Percentiles rank a stretch among this genome's conserved stretches.
Conservation (phyloP, 2,329 filamentous ascomycete genomes). For the Chrysoporthe puriensis region DNA sequence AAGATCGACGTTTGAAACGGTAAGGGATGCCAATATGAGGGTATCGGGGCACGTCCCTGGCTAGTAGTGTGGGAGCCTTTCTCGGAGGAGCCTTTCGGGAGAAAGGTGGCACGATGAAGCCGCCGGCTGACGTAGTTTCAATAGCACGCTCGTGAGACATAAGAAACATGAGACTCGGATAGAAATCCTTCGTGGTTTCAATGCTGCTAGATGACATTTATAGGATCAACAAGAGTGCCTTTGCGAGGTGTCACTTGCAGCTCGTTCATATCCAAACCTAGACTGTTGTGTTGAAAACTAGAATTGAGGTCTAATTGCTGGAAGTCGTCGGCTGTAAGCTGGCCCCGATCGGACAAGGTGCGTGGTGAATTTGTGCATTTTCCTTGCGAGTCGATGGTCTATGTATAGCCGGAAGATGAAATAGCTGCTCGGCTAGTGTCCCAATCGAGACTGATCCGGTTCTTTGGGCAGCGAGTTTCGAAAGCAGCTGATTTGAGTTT, state of each 20-base stretch:
- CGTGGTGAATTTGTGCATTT: background rate
- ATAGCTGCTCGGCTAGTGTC: background rate
- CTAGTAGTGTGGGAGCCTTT: background rate
- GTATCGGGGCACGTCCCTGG: conserved; percentile 22
- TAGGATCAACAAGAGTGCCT: background rate
- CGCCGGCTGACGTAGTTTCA: background rate
- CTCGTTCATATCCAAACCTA: background rate
- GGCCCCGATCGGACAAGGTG: background rate
- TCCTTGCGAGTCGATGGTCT: background rate
- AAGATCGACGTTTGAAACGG: conserved; percentile 9
- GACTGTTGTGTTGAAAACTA: background rate
- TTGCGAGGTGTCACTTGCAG: conserved; percentile 5
- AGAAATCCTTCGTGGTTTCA: background rate
- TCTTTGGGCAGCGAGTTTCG: background rate
- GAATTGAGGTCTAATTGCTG: background rate
- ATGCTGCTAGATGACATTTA: background rate
- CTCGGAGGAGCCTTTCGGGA: conserved; percentile 19
- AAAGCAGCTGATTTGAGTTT: conserved; percentile 2
- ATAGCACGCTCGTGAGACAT: conserved; percentile 15
- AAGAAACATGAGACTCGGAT: background rate
- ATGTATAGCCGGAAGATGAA: background rate
- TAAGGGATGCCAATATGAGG: background rate
- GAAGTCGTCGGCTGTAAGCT: background rate
- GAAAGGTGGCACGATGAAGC: background rate
- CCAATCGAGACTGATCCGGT: background rate